A percentile compares a stretch with the other conserved stretches of the same genome.
Conservation (phyloP, 2,329 filamentous ascomycete species). For the Phyllosticta ampelicida region DNA sequence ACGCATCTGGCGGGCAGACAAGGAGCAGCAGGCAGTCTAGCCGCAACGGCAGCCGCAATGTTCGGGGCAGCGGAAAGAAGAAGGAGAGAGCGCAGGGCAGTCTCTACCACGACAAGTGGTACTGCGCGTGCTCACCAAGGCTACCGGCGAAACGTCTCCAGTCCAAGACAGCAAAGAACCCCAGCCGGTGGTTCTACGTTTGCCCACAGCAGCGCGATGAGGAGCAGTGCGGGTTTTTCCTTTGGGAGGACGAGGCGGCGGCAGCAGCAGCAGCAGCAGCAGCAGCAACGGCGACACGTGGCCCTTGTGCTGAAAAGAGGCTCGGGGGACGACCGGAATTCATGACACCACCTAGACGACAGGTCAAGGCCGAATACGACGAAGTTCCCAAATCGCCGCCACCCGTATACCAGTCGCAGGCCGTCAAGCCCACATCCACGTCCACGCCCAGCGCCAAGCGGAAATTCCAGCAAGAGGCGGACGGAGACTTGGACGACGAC, state of each 20-base stretch:
- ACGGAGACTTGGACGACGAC: neutral
- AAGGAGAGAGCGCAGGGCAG: neutral
- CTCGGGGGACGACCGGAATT: neutral
- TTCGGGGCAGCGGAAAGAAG: neutral
- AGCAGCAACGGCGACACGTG: conserved; percentile 32
- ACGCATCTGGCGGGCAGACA: neutral
- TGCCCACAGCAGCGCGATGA: conserved; percentile 41
- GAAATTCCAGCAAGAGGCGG: conserved; percentile 5
- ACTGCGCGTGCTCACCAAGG: conserved; percentile 44
- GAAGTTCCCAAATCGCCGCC: neutral
- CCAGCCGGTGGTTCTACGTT: conserved; percentile 49
- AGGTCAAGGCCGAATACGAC: neutral
- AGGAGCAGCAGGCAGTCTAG: neutral
- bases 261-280: conserved; percentile 28
- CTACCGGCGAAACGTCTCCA: conserved; percentile 45
- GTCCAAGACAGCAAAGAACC: conserved; percentile 46
- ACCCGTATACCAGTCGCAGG: neutral
- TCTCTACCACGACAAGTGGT: conserved; percentile 24
- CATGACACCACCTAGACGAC: neutral
- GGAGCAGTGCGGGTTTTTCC: conserved; percentile 45
- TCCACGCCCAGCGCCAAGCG: conserved; percentile 1
- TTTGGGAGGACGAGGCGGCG: conserved; percentile 45
- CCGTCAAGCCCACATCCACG: too few species aligned
- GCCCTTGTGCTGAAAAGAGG: conserved; percentile 21
- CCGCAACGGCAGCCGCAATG: neutral